Conservation (phyloP, 192 early-diverging fungal species). For the Kickxella alabastrina region DNA sequence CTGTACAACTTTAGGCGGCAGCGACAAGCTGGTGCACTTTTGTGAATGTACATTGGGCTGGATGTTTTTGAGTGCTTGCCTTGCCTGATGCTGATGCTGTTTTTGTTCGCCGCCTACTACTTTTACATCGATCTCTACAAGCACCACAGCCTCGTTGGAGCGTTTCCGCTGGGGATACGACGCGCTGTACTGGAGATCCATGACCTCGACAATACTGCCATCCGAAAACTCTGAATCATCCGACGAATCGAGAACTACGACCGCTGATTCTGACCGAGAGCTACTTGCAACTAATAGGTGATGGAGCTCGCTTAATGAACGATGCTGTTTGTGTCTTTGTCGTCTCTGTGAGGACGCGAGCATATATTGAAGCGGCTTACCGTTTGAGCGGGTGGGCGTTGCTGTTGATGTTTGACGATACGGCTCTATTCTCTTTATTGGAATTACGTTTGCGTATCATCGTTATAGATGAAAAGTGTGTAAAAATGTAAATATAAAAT, state of each 20-base stretch:
- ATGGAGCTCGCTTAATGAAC: no score
- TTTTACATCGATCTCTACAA: not conserved
- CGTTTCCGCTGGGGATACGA: conserved; percentile 2
- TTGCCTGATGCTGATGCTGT: no score
- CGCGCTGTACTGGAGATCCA: not conserved
- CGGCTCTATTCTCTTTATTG: not conserved
- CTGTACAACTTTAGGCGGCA: no score
- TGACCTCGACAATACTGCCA: not conserved
- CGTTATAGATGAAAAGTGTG: not conserved
- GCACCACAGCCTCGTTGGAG: not conserved
- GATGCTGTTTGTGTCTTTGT: no score
- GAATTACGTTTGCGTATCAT: conserved; percentile 3
- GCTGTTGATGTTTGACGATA: not conserved
- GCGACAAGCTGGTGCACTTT: no score
- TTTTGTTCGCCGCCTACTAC: not conserved
- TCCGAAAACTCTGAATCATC: conserved; percentile 1
- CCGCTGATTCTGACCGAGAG: not conserved
- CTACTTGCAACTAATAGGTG: no score
- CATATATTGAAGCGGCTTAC: no score
- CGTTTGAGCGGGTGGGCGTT: not conserved
- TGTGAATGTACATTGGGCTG: no score
- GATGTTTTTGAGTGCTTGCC: no score
- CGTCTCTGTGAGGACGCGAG: no score
- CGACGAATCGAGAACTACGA: conserved; percentile 3
- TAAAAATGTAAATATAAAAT: not conserved